Evolutionary conservation across 768 basidiomycete genomes (phyloP), one percentile per base, ranked within the genome.

Genomic region (Mrakia gelida): DNA sequence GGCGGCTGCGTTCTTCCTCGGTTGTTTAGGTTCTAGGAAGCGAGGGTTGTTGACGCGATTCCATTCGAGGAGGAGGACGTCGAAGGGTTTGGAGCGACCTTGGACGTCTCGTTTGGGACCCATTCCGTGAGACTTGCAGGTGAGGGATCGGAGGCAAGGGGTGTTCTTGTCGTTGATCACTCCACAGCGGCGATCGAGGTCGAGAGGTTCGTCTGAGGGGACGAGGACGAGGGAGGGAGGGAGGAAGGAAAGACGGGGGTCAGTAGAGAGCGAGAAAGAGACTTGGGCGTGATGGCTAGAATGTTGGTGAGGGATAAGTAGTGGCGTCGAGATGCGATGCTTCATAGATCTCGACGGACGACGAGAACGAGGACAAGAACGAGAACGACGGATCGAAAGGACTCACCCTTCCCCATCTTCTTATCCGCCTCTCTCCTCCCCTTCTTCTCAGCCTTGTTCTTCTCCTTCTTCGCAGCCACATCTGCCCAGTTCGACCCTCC

Each of bases 91-190:
- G 0, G 92, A 92, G 6, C 96, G 92, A 49, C 93, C 93, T 79
- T 89, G 88, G 1, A 99, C 95, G 13, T 92, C 89, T 26, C 96
- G 92, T 85, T 99, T 99, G 16, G 94, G 92, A 21, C 94, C 94
- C 91, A 99, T 96, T 2, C 93, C 92, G 83, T 99, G 96, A 8
- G 96, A 94, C 85, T 99, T 99, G 87, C 96, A 99, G 0, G 96
- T 98, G 54, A 99, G 88, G 10, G 94, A 94, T 38, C 96, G 92
- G 18, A 94, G 94, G 83, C 96, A 99, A 0, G 93, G 94, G 10
- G 94, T 86, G 63, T 88, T 88, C 84, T 97, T 97, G 86, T 96
- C 95, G 85, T 96, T 98, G 84, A 97, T 96, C 54, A 98, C 96
- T 72, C 96, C 95, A 81, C 96, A 98, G 80, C 97, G 95, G 76